These are phyloP conservation scores for Epithemia pelagica DNA, from an alignment of 108 stramenopile genomes.

Conservation along the genomic window DNA sequence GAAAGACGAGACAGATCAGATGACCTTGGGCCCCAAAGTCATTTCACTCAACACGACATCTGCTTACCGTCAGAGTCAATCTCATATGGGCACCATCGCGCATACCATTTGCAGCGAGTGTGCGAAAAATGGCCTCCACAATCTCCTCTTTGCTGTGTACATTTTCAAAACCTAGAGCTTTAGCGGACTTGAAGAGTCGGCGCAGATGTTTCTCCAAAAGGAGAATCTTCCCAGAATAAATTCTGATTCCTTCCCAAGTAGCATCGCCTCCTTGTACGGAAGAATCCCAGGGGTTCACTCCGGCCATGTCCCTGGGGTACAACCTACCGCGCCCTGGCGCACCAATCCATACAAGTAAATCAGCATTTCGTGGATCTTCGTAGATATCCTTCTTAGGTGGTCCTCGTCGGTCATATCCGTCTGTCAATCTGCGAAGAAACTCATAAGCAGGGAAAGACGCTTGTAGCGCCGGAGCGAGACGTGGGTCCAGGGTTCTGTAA, in stretches of 20 bases:
- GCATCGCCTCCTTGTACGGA: conserved; percentile 93
- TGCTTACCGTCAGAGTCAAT: conserved; percentile 61
- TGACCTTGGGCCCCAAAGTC: not conserved
- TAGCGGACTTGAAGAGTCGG: conserved; percentile 81
- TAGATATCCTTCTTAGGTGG: conserved; percentile 53
- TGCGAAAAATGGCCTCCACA: conserved; percentile 81
- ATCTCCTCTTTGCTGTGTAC: conserved; percentile 75
- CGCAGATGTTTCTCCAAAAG: conserved; percentile 80
- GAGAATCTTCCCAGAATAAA: conserved; percentile 81
- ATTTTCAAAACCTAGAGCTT: conserved; percentile 83
- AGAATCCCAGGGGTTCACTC: conserved; percentile 83
- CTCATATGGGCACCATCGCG: conserved; percentile 87
- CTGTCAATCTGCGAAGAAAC: conserved; percentile 45
- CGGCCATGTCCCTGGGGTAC: conserved; percentile 59
- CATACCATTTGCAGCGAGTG: conserved; percentile 92
- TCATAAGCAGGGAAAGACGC: conserved; percentile 64
- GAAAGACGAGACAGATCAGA: too few relatives aligned
- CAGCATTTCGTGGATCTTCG: conserved; percentile 81
- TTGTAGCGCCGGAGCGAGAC: conserved; percentile 47
- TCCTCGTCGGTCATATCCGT: conserved; percentile 37
- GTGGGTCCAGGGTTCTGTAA: conserved; percentile 55
- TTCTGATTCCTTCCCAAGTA: conserved; percentile 85
- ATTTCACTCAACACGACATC: too few relatives aligned
- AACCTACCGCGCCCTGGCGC: conserved; percentile 38
- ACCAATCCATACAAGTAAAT: conserved; percentile 83